These are phyloP conservation scores for Diplotaxis tenuifolia DNA, from an alignment of 345 rosid species.

Conservation along the genomic window DNA sequence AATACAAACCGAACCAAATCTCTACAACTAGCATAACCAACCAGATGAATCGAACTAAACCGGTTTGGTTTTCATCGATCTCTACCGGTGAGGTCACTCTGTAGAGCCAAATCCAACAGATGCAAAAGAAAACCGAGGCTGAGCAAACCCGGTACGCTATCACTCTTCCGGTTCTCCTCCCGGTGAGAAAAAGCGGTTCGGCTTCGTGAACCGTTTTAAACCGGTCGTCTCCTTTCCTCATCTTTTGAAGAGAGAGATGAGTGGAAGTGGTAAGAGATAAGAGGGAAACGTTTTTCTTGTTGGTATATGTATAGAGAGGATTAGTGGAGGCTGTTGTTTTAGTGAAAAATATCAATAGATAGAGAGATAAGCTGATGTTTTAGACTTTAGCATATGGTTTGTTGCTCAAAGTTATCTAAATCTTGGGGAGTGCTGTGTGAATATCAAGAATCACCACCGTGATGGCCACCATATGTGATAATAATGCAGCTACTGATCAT, in stretches of 20 bases:
- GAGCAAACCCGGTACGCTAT: background rate
- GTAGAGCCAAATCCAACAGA: background rate
- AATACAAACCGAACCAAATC: background rate
- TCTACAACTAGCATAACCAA: background rate
- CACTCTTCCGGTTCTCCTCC: background rate
- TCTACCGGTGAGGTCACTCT: background rate
- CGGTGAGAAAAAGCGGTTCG: background rate
- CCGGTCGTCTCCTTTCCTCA: background rate
- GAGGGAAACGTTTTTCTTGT: background rate
- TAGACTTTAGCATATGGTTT: background rate
- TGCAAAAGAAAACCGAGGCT: background rate
- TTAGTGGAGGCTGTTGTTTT: background rate
- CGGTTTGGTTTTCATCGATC: background rate
- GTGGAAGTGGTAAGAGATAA: background rate
- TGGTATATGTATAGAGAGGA: background rate
- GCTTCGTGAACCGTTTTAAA: background rate
- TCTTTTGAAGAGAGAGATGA: background rate
- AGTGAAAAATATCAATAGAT: background rate
- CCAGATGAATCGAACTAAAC: background rate
- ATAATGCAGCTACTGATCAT: too few species aligned
- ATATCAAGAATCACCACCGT: too few species aligned
- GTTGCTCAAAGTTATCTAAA: too few species aligned
- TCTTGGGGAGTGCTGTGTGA: too few species aligned
- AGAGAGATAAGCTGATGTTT: background rate
- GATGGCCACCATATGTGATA: too few species aligned